Base-by-base conservation (phyloP, 1,284 basidiomycete species). In the Apiotrichum akiyoshidainum region DNA sequence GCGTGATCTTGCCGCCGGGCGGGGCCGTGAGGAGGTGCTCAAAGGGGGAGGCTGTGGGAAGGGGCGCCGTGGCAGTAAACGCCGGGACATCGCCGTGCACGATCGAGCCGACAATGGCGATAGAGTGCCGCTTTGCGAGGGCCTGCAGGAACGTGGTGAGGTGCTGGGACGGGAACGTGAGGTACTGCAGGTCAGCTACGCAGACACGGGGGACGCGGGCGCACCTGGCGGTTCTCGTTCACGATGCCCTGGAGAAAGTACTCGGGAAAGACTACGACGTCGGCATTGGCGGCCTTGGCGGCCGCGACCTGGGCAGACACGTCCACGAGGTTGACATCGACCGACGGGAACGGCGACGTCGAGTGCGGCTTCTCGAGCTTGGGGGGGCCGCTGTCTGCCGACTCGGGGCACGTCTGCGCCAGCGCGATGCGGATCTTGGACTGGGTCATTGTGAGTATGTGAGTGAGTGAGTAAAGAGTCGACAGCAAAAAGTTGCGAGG, bases 211-310 rank as follows among this genome's bases (percentile, higher is more conserved):
- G 13, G 10, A 17, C 16, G 8, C 2, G 8, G 31, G 65, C 75
- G 65, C 61, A 76, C 76, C 55, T 73, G 68, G 22, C 75, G 54
- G 0, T 60, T 57, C 16, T 72, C 67, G 40, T 72, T 65, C 10
- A 72, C 59, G 33, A 78, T 70, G 6, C 76, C 76, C 46, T 78
- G 76, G n/a, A 77, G 60, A 57, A 72, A 77, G 62, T 78, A 79
- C 55, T 78, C 78, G 10, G 76, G 76, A 46, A 79, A 76, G 14
- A 75, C 69, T 31, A 77, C 71, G 16, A 78, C 65, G 39, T 76
- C 75, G 1, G 72, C 73, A 2, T 59, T 56, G 13, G 57, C 37
- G 11, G 39, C 48, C 8, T 53, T 57, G 5, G 73, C 75, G 21
- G 61, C 44, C 33, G 65, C 61, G 19, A 73, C 69, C 2, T 42